Evolutionary conservation across 2,329 filamentous ascomycete species (phyloP).

Genomic region (Arthrobotrys entomopaga): DNA sequence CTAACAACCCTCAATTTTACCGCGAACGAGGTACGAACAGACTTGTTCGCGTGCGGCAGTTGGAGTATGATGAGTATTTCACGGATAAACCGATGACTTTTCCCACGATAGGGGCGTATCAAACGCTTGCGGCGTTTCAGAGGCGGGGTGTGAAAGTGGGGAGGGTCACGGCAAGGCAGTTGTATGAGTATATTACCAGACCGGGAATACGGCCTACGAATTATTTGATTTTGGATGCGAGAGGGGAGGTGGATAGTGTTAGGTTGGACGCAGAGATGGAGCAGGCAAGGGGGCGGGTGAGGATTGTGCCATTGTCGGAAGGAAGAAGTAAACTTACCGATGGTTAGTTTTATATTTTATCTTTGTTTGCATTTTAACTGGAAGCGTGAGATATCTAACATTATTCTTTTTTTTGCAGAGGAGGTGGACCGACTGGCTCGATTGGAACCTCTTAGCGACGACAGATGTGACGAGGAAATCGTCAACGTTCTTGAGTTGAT

Average conservation of each 20-base stretch:
- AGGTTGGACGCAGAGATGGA: slow-evolving; percentile 17
- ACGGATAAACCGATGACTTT: not conserved
- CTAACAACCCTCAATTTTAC: slow-evolving; percentile 17
- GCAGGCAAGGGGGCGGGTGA: slow-evolving; percentile 13
- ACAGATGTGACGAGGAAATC: slow-evolving; percentile 8
- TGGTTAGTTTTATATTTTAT: slow-evolving; percentile 2
- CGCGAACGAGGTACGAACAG: slow-evolving; percentile 8
- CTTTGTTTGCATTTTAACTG: not conserved
- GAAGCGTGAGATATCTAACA: not conserved
- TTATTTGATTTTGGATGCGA: slow-evolving; percentile 32
- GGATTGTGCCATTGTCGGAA: slow-evolving; percentile 16
- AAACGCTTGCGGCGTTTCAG: slow-evolving; percentile 3
- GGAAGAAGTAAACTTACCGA: slow-evolving; percentile 3
- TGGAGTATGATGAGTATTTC: slow-evolving; percentile 14
- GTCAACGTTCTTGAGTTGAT: slow-evolving; percentile 22
- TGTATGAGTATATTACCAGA: slow-evolving; percentile 36
- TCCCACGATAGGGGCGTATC: not conserved
- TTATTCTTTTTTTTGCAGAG: not conserved
- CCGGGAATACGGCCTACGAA: slow-evolving; percentile 35
- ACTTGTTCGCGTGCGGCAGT: not conserved
- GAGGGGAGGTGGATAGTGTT: slow-evolving; percentile 15
- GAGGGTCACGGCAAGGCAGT: slow-evolving; percentile 1
- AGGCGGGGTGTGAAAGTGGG: slow-evolving; percentile 13
- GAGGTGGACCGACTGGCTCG: slow-evolving; percentile 3
- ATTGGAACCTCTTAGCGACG: not conserved